Evolutionary conservation across 1,284 basidiomycete species (phyloP), one percentile per base, ranked within the genome.

Genomic region (Thelephora terrestris): DNA sequence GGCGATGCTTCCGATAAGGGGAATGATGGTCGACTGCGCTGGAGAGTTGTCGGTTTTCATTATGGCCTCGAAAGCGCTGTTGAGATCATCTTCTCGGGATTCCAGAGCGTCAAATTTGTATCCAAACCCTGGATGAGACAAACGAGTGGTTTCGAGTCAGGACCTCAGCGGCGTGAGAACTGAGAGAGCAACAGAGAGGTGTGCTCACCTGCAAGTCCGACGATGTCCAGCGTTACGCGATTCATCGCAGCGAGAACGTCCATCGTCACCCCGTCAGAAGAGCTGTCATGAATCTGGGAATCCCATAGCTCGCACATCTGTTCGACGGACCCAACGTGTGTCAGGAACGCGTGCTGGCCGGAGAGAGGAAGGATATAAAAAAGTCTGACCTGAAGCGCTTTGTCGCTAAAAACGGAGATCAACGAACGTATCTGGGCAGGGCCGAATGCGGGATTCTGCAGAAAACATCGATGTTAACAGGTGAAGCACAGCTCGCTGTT

Each of bases 161-260:
- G 12, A 12, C 12, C 29, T 14, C 29, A 32, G 14, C 14, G 3
- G 14, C 29, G 29, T 32, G 29, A 12, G 29, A 32, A 27, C 3
- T 3, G 29, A 32, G 12, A 32, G 29, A n/a, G 17, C 5, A 23
- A 18, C 5, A 6, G 12, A 42, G 39, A 42, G 39, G 16, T 10
- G 21, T 14, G 36, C 38, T 42, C 47, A 58, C 73, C 74, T 0
- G 73, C 71, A 2, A 68, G 55, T 5, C 74, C 73, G 50, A 78
- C 74, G 20, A 75, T 64, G 51, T 76, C 74, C 34, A 76, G 56
- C 0, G 74, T 73, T 6, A 66, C 61, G 46, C 66, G 64, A 7
- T 61, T 67, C 14, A 76, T 60, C 61, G 65, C 73, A 5, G 57
- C 49, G 36, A 67, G 57, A 3, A 70, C 62, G 46, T 77, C 69